phyloP scores from a whole-genome alignment of 805 yeast species.

The Kregervanrija pseudodelftensis region DNA sequence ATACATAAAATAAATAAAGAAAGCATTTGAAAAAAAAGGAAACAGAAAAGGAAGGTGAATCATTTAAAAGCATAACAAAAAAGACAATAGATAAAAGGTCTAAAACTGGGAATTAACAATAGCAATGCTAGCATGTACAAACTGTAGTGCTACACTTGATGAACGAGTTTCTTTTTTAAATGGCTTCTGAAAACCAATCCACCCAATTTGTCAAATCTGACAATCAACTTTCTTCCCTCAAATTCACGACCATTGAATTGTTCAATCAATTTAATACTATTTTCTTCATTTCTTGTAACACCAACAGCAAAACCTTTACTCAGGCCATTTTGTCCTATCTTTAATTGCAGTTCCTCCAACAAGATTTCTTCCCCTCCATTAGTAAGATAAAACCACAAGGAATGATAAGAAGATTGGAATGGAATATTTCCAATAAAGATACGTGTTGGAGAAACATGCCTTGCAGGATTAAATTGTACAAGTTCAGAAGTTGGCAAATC shows the following conservation, averaged over 20 bases:
- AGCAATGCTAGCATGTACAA: no score
- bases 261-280: conserved; percentile 42
- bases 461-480: conserved; percentile 16
- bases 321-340: conserved; percentile 34
- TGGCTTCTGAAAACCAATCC: conserved; percentile 26
- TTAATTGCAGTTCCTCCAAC: conserved; percentile 17
- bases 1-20: no score
- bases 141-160: no score
- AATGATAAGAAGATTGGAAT: conserved; percentile 24
- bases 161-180: conserved; percentile 12
- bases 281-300: conserved; percentile 37
- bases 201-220: conserved; percentile 52
- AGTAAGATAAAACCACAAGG: conserved; percentile 1
- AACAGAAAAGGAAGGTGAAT: no score
- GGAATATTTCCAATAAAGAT: conserved; percentile 54
- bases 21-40: no score
- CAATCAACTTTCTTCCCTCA: conserved; percentile 54
- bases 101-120: no score
- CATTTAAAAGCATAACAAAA: no score
- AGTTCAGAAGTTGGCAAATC: conserved; percentile 18
- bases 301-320: conserved; percentile 63
- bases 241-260: conserved; percentile 45
- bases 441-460: conserved; percentile 36
- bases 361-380: background rate
- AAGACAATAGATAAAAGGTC: no score